Conservation (phyloP, 371 early-diverging fungal genomes). For the Apophysomyces sp. region DNA sequence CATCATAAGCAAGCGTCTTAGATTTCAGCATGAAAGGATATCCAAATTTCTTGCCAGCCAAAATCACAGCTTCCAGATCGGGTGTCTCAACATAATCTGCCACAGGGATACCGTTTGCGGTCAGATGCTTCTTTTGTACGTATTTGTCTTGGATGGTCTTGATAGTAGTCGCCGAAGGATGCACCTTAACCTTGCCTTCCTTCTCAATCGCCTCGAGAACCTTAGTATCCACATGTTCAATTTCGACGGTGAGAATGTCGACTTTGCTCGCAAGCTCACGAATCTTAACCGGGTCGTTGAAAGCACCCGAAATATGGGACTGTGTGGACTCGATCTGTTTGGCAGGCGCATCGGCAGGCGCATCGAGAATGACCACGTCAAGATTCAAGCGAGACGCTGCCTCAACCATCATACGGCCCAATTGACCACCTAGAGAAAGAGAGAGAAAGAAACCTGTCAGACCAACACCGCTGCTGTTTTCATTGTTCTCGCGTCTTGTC, state of each 20-base stretch:
- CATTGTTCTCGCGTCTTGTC: neutral
- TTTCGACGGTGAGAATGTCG: constrained; percentile 92
- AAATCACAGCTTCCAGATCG: constrained; percentile 45
- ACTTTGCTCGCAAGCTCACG: constrained; percentile 68
- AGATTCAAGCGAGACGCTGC: constrained; percentile 91
- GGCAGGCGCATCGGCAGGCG: constrained; percentile 74
- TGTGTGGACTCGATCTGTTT: constrained; percentile 77
- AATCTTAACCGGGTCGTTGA: constrained; percentile 77
- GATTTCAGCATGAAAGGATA: constrained; percentile 95
- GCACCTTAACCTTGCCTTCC: constrained; percentile 46
- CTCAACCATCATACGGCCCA: constrained; percentile 96
- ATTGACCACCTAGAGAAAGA: constrained; percentile 74
- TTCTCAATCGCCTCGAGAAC: constrained; percentile 69
- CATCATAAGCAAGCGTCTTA: constrained; percentile 94
- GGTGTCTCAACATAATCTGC: constrained; percentile 69
- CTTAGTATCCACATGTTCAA: constrained; percentile 91
- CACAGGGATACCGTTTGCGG: constrained; percentile 64
- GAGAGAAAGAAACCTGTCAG: too few species aligned
- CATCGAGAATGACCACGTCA: constrained; percentile 81
- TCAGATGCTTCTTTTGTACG: constrained; percentile 79
- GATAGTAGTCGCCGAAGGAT: constrained; percentile 84
- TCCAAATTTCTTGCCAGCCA: constrained; percentile 68
- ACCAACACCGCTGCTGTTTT: too few species aligned
- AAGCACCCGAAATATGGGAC: constrained; percentile 77
- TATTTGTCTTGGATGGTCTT: constrained; percentile 94